Evolutionary conservation across 345 rosid genomes (phyloP), one percentile per base, ranked within the genome.

Genomic region (Salix caprea): DNA sequence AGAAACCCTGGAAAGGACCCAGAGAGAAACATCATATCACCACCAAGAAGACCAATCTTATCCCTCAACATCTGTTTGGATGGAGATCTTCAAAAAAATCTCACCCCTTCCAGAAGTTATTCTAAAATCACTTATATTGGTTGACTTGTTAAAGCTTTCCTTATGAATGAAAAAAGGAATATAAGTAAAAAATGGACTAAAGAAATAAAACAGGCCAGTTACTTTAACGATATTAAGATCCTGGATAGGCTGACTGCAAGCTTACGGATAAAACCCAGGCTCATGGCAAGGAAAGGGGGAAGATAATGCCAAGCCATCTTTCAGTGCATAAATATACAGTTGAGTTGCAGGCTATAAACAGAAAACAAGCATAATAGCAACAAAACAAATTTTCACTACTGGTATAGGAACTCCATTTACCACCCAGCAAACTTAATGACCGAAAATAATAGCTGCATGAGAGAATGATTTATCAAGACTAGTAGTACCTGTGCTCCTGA

Each of bases 401-500:
- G 50, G 62, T 74, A 46, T 28, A 46, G 32, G 14, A 30, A 28
- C 32, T 65, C 24, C 39, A 16, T 70, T 46, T 26, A 12, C 69
- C 58, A 30, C 65, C 37, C 37, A 75, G 8, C 36, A 67, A 23
- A 67, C 62, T 54, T 18, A 72, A 32, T 8, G 52, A 42, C 58
- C 28, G 6, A 60, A 79, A 34, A 64, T 74, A 30, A 69, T 46
- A 68, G 74, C 75, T 58, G 54, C 67, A 69, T 21, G 32, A 21
- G 37, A 24, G 58, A 23, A 70, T 65, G 71, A 24, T n/a, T 21
- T n/a, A 67, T 21, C 76, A 76, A 67, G 26, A 58, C 7, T 32
- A 50, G 65, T 69, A 37, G 78, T 77, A 93, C 98, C 94, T 92
- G 96, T 73, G 88, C 85, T 78, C 91, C 96, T 21, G 97, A 82